Conservation (phyloP, 345 rosid genomes). For the Litchi chinensis region DNA sequence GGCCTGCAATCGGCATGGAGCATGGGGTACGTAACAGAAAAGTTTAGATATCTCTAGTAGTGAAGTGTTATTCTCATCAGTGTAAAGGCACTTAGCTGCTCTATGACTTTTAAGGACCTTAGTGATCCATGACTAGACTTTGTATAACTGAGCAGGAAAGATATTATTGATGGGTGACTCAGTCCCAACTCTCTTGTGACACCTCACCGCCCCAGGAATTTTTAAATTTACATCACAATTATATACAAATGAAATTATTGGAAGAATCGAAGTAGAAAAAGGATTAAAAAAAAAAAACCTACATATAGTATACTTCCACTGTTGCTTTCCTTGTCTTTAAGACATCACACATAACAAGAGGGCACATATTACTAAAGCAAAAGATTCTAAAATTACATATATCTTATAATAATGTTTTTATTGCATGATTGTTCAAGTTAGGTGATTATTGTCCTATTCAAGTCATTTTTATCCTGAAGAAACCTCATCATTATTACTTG, state of each 20-base stretch:
- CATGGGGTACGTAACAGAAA: neutral
- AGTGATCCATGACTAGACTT: slow-evolving; percentile 16
- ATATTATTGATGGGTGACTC: neutral
- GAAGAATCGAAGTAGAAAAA: neutral
- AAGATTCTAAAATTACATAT: too few species aligned
- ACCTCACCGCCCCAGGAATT: neutral
- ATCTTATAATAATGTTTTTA: too few species aligned
- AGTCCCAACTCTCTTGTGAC: neutral
- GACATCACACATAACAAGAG: neutral
- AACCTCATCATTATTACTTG: neutral
- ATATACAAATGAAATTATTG: neutral
- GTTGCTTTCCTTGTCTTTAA: neutral
- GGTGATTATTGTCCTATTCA: too few species aligned
- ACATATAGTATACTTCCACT: too few species aligned
- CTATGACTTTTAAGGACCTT: neutral
- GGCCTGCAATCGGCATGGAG: neutral
- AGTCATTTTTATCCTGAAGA: neutral
- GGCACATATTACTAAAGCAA: too few species aligned
- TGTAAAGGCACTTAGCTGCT: neutral
- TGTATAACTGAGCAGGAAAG: neutral
- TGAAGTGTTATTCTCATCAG: too few species aligned
- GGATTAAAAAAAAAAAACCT: too few species aligned
- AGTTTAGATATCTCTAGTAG: neutral
- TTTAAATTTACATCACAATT: neutral
- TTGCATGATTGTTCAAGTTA: too few species aligned